These are phyloP conservation scores for Kwoniella dendrophila DNA, from an alignment of 768 basidiomycete genomes.

Conservation along the genomic window DNA sequence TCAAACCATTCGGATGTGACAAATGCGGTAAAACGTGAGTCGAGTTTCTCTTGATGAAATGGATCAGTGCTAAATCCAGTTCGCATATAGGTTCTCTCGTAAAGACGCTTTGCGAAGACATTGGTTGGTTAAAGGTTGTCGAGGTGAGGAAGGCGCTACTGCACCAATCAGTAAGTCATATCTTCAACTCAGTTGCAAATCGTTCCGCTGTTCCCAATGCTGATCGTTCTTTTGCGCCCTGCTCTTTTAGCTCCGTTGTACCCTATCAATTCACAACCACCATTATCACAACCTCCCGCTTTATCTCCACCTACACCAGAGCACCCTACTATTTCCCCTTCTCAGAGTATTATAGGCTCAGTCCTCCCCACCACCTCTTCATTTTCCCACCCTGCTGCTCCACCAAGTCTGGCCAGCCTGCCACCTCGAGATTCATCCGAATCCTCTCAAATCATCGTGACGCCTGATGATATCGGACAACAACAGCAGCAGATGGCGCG, in stretches of 20 bases:
- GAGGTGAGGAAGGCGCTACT: slow-evolving; percentile 50
- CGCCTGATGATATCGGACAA: slow-evolving; percentile 35
- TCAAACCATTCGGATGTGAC: slow-evolving; percentile 56
- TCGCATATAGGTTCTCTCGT: slow-evolving; percentile 54
- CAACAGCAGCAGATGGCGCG: slow-evolving; percentile 22
- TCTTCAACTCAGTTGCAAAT: background rate
- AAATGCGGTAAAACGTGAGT: slow-evolving; percentile 56
- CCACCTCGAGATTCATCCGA: slow-evolving; percentile 36
- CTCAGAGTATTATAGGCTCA: background rate
- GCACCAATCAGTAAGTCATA: slow-evolving; percentile 43
- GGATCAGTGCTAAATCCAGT: background rate
- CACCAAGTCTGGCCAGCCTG: slow-evolving; percentile 31
- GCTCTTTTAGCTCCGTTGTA: slow-evolving; percentile 37
- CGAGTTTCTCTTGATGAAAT: background rate
- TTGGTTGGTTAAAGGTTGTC: slow-evolving; percentile 56
- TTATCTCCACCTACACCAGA: slow-evolving; percentile 42
- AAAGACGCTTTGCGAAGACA: slow-evolving; percentile 56
- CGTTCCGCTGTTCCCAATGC: background rate
- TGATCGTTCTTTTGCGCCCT: slow-evolving; percentile 4
- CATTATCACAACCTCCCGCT: slow-evolving; percentile 29
- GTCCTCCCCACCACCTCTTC: slow-evolving; percentile 13
- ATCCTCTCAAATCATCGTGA: slow-evolving; percentile 40
- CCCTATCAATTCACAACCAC: slow-evolving; percentile 34
- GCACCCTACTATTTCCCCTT: slow-evolving; percentile 22
- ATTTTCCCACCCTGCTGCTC: slow-evolving; percentile 37